Evolutionary conservation across 768 basidiomycete species (phyloP).

Genomic region (Termitomyces sp.): DNA sequence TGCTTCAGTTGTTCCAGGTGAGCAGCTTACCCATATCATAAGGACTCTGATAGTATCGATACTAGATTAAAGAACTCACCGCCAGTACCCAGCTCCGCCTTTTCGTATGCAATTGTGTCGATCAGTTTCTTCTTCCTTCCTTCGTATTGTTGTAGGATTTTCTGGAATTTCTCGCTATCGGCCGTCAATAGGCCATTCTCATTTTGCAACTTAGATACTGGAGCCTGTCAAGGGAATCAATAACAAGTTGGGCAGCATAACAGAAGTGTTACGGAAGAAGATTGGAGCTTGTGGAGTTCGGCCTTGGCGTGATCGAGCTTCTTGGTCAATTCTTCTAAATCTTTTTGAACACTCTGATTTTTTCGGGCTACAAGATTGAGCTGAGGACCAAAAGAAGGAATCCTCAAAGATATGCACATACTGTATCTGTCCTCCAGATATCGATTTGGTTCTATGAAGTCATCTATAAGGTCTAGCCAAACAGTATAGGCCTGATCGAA

Average conservation of each 20-base stretch:
- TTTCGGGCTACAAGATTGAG: conserved; percentile 50
- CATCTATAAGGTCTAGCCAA: conserved; percentile 67
- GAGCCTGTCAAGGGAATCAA: conserved; percentile 39
- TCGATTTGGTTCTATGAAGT: conserved; percentile 67
- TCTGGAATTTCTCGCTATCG: conserved; percentile 78
- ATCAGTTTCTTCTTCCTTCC: conserved; percentile 64
- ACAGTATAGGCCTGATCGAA: conserved; percentile 61
- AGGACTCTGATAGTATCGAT: background rate
- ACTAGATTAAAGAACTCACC: conserved; percentile 32
- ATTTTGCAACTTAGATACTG: conserved; percentile 59
- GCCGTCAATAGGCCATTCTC: conserved; percentile 61
- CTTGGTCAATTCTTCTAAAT: conserved; percentile 57
- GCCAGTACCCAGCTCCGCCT: conserved; percentile 56
- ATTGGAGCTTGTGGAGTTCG: conserved; percentile 57
- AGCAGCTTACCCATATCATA: conserved; percentile 36
- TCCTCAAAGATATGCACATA: conserved; percentile 27
- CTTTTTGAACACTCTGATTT: conserved; percentile 62
- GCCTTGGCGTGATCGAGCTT: conserved; percentile 42
- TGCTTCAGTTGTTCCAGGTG: conserved; percentile 60
- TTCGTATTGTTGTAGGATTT: conserved; percentile 69
- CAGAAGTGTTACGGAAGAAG: conserved; percentile 47
- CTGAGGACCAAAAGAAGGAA: conserved; percentile 1
- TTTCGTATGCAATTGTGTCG: conserved; percentile 64
- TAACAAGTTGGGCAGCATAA: conserved; percentile 1
- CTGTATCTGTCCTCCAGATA: conserved; percentile 76